Conservation (phyloP, 345 rosid genomes). For the Aurinia saxatilis region DNA sequence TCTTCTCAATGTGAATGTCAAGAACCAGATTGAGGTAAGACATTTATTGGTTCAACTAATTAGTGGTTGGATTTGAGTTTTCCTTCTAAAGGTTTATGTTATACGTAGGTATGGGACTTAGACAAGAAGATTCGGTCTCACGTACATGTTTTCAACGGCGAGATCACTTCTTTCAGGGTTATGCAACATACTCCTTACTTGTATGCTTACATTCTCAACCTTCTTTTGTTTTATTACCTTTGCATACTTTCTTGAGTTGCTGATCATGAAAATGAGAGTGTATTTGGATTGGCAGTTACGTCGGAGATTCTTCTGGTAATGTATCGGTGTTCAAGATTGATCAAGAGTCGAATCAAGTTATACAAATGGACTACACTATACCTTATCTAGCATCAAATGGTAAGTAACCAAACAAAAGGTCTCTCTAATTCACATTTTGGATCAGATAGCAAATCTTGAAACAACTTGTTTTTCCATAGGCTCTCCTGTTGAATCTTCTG, state of each 20-base stretch:
- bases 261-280: constrained; percentile 7
- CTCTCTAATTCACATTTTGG: not conserved
- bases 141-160: constrained; percentile 41
- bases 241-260: not conserved
- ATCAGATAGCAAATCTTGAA: not conserved
- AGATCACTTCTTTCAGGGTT: constrained; percentile 59
- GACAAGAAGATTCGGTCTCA: constrained; percentile 56
- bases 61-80: not conserved
- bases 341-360: constrained; percentile 32
- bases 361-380: constrained; percentile 57
- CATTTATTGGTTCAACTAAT: not conserved
- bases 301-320: constrained; percentile 76
- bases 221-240: not conserved
- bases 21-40: constrained; percentile 73
- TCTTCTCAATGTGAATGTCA: constrained; percentile 63
- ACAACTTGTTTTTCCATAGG: constrained; percentile 33
- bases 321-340: constrained; percentile 61
- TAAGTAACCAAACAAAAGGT: constrained; percentile 13
- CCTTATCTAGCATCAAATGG: constrained; percentile 73
- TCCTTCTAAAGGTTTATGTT: constrained; percentile 4
- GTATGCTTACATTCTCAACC: constrained; percentile 37
- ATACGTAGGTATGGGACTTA: constrained; percentile 76
- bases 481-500: constrained; percentile 40
- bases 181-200: constrained; percentile 55
- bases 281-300: constrained; percentile 42